Evolutionary conservation across 768 basidiomycete species (phyloP), one percentile per base, ranked within the genome.

Genomic region (Filobasidium wieringae): DNA sequence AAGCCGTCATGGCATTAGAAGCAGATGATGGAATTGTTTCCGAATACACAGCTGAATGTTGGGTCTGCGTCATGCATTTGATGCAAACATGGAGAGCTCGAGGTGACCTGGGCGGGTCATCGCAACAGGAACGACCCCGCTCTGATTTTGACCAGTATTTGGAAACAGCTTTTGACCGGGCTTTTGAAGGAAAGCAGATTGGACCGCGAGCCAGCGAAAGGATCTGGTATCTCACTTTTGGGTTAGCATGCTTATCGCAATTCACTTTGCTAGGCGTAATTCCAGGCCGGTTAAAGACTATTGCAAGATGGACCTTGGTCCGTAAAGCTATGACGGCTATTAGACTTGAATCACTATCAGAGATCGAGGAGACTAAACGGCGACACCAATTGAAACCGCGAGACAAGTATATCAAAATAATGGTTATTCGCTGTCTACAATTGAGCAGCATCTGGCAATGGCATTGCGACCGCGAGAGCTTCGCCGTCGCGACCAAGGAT

Each of bases 391-490:
- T 84, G 4, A 74, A 76, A 54, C 80, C 80, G 55, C 80, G 84
- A 17, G 87, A 91, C 68, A 72, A 78, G 7, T 92, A 91, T 66
- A 74, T 89, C 55, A 79, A 80, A 9, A 72, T 84, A 7, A 75
- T 93, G 53, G 78, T 84, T 31, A 78, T 79, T 0, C 80, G 92
- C 14, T 89, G 87, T 69, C 80, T 86, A 55, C 74, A 81, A n/a
- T 72, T 97, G 41, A 82, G 79, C 66, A 77, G 79, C 29, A 77
- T 78, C n/a, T 95, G 90, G 88, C 69, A 77, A 26, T 96, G 92
- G 92, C 66, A 69, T 12, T 76, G 87, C 29, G 69, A 74, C 49
- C 78, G 80, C 17, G 80, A 82, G 1, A 79, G 78, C 11, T 66
- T 66, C 5, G 73, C 88, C 58, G 80, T 93, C 66, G 68, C 68